Evolutionary conservation across 139 green algal genomes (phyloP).

Genomic region (Tetratostichococcus sp.): DNA sequence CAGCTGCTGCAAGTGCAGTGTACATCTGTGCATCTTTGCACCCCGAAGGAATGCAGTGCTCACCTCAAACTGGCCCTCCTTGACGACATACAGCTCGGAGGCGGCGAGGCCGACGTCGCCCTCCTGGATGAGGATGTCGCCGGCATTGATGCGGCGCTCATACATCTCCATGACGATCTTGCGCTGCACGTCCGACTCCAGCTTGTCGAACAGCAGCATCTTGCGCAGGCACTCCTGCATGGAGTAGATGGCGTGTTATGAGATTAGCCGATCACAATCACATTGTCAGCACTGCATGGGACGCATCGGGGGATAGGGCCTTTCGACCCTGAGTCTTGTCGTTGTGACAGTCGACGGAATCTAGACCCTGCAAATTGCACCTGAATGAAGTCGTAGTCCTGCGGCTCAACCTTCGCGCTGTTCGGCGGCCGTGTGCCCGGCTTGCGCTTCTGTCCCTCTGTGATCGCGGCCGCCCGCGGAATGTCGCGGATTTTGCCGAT

Average conservation of each 20-base stretch:
- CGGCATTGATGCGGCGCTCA: conserved; percentile 39
- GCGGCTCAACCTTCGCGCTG: conserved; percentile 29
- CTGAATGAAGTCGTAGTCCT: conserved; percentile 72
- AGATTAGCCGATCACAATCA: not conserved
- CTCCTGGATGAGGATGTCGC: conserved; percentile 92
- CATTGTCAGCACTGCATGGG: too few species aligned
- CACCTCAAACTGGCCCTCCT: conserved; percentile 88
- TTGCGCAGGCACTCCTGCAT: conserved; percentile 68
- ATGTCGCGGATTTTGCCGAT: conserved; percentile 22
- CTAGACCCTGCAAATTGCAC: too few species aligned
- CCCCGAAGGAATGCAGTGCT: not conserved
- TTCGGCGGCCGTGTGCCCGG: conserved; percentile 43
- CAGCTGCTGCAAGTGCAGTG: not conserved
- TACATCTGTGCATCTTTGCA: too few species aligned
- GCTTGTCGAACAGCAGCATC: conserved; percentile 78
- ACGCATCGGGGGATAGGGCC: too few species aligned
- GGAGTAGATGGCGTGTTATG: not conserved
- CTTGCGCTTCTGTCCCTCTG: conserved; percentile 39
- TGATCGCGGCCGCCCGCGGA: conserved; percentile 53
- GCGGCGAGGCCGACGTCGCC: conserved; percentile 72
- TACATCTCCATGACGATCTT: conserved; percentile 65
- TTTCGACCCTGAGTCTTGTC: too few species aligned
- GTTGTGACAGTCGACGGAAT: not conserved
- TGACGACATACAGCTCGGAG: conserved; percentile 91
- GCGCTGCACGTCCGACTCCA: conserved; percentile 60